phyloP scores from a whole-genome alignment of 75 land plant genomes.

The Pinus taeda region DNA sequence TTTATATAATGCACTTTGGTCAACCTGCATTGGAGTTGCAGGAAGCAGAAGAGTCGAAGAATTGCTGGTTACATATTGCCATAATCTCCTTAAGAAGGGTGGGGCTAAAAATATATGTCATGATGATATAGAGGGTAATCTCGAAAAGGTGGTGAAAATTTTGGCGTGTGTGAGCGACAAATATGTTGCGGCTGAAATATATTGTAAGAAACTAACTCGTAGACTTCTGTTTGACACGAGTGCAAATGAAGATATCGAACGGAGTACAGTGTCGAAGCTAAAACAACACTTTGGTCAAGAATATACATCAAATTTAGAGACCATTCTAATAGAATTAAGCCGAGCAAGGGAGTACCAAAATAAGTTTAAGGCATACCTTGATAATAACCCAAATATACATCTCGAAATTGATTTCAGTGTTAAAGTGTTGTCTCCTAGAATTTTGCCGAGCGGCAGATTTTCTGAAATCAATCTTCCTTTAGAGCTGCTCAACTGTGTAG shows the following conservation, averaged over 20 bases:
- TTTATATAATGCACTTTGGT: slow-evolving; percentile 80
- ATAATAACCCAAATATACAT: slow-evolving; percentile 17
- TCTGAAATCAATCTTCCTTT: slow-evolving; percentile 81
- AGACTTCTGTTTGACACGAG: neutral
- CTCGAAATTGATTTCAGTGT: slow-evolving; percentile 89
- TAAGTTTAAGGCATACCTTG: neutral
- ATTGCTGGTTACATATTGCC: slow-evolving; percentile 79
- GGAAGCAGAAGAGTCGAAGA: slow-evolving; percentile 88
- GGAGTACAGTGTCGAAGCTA: neutral
- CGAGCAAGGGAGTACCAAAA: slow-evolving; percentile 20
- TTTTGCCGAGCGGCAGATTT: slow-evolving; percentile 90
- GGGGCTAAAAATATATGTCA: no score
- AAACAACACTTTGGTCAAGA: neutral
- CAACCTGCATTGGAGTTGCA: slow-evolving; percentile 78
- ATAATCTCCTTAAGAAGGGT: slow-evolving; percentile 62
- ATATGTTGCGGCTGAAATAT: slow-evolving; percentile 22
- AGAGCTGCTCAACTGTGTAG: slow-evolving; percentile 89
- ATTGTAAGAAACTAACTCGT: no score
- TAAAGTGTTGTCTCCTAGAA: slow-evolving; percentile 78
- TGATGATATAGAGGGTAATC: slow-evolving; percentile 48
- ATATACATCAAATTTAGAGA: neutral
- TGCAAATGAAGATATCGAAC: neutral
- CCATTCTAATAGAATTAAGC: slow-evolving; percentile 64
- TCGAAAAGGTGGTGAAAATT: slow-evolving; percentile 86
- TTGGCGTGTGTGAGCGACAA: slow-evolving; percentile 85